Evolutionary conservation across 805 yeast genomes (phyloP).

Genomic region (Ogataea nonfermentans): DNA sequence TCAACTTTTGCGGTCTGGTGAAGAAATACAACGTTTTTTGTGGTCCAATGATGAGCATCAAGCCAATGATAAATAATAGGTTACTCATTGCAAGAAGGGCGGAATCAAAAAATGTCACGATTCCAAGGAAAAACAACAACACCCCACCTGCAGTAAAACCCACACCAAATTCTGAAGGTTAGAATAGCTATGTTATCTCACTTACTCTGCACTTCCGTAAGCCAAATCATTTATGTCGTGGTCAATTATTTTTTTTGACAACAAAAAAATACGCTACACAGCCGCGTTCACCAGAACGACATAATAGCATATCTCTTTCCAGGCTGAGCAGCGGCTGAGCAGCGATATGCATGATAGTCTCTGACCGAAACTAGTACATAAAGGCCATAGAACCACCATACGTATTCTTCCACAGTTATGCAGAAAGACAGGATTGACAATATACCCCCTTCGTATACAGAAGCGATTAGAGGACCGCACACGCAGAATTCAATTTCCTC

Average conservation of each 20-base stretch:
- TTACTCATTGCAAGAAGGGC: slow-evolving; percentile 90
- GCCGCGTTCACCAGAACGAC: neutral
- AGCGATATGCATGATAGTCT: no score
- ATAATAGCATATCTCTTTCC: no score
- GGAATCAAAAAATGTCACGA: slow-evolving; percentile 82
- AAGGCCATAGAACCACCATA: no score
- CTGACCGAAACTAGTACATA: no score
- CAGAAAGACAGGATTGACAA: no score
- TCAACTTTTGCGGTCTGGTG: slow-evolving; percentile 79
- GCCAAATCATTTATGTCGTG: slow-evolving; percentile 56
- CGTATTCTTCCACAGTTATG: no score
- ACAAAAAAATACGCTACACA: slow-evolving; percentile 1
- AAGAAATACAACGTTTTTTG: slow-evolving; percentile 80
- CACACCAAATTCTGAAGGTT: slow-evolving; percentile 73
- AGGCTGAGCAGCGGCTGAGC: no score
- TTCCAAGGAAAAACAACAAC: slow-evolving; percentile 75
- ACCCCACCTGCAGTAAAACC: slow-evolving; percentile 88
- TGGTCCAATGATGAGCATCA: slow-evolving; percentile 82
- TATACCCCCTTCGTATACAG: no score
- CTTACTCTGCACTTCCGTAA: slow-evolving; percentile 74
- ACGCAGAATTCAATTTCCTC: no score
- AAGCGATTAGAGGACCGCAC: no score
- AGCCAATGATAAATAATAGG: slow-evolving; percentile 74
- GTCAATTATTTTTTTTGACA: neutral
- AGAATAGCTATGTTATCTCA: slow-evolving; percentile 16